Evolutionary conservation across 305 asterid genomes (phyloP).

Genomic region (Lippia alba): DNA sequence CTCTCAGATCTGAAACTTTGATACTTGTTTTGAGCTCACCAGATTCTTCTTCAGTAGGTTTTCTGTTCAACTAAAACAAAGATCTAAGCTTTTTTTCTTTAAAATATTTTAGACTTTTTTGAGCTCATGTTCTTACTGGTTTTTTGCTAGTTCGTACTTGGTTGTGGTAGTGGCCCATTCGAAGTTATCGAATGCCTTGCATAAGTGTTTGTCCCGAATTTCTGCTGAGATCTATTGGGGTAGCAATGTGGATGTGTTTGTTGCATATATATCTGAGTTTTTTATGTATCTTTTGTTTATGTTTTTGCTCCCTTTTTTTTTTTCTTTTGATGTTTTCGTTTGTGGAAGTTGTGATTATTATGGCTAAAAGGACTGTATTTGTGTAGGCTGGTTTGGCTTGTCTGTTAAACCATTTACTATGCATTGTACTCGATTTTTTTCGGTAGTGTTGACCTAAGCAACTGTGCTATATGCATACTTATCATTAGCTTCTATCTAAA

Average conservation of each 20-base stretch:
- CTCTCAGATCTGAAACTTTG: conserved; percentile 59
- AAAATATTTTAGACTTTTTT: conserved; percentile 20
- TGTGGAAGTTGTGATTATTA: neutral
- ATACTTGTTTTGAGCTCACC: conserved; percentile 34
- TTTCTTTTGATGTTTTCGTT: neutral
- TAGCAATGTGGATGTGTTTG: conserved; percentile 1
- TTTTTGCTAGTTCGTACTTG: conserved; percentile 13
- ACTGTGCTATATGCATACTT: neutral
- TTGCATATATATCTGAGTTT: neutral
- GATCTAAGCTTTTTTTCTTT: neutral
- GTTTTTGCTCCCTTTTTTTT: neutral
- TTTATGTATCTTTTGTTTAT: neutral
- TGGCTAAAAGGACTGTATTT: neutral
- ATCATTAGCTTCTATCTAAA: neutral
- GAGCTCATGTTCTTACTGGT: conserved; percentile 14
- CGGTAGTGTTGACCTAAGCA: neutral
- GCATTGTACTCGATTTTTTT: neutral
- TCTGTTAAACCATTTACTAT: neutral
- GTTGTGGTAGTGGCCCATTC: neutral
- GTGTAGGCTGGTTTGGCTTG: neutral
- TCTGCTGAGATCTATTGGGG: conserved; percentile 22
- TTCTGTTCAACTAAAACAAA: neutral
- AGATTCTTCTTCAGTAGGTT: conserved; percentile 32
- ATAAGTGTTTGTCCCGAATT: neutral
- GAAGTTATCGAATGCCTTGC: conserved; percentile 13